Evolutionary conservation across 495 filamentous ascomycete species (phyloP).

Genomic region (Hypoxylon fuscum): DNA sequence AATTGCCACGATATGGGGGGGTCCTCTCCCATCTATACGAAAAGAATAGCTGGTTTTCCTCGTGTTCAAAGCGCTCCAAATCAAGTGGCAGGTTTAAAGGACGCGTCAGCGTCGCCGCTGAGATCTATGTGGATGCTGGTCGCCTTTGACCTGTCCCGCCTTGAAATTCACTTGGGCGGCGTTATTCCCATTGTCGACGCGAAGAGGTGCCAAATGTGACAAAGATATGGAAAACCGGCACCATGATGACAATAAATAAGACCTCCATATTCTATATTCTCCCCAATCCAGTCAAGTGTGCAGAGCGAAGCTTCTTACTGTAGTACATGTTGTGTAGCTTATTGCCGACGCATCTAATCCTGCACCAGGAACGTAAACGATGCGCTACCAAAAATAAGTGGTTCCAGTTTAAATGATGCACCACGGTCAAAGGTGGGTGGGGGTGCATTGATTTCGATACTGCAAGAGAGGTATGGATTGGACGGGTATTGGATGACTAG

Average conservation of each 20-base stretch:
- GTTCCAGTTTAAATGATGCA: constrained; percentile 21
- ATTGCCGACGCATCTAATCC: constrained; percentile 20
- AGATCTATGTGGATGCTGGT: constrained; percentile 12
- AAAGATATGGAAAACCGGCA: constrained; percentile 5
- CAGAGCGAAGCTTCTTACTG: constrained; percentile 30
- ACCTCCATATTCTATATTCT: constrained; percentile 2
- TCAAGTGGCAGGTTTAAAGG: constrained; percentile 4
- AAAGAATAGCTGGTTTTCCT: constrained; percentile 20
- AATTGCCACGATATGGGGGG: constrained; percentile 26
- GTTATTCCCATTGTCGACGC: constrained; percentile 16
- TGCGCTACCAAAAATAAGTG: constrained; percentile 17
- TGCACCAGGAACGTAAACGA: constrained; percentile 4
- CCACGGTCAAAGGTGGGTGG: constrained; percentile 19
- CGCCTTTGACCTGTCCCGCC: constrained; percentile 4
- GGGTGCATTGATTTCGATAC: constrained; percentile 16
- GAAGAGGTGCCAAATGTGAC: background rate
- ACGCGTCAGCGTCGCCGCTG: constrained; percentile 29
- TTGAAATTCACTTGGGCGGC: constrained; percentile 11
- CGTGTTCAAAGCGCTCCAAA: constrained; percentile 24
- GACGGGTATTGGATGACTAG: constrained; percentile 16
- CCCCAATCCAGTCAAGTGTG: constrained; percentile 21
- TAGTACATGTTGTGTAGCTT: no score
- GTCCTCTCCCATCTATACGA: constrained; percentile 24
- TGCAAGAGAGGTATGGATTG: no score
- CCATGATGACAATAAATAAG: constrained; percentile 16